Percentiles rank a stretch among this genome's conserved stretches.
These are phyloP conservation scores for Claviceps sp. DNA, from an alignment of 2,329 filamentous ascomycete genomes.

Conservation along the genomic window DNA sequence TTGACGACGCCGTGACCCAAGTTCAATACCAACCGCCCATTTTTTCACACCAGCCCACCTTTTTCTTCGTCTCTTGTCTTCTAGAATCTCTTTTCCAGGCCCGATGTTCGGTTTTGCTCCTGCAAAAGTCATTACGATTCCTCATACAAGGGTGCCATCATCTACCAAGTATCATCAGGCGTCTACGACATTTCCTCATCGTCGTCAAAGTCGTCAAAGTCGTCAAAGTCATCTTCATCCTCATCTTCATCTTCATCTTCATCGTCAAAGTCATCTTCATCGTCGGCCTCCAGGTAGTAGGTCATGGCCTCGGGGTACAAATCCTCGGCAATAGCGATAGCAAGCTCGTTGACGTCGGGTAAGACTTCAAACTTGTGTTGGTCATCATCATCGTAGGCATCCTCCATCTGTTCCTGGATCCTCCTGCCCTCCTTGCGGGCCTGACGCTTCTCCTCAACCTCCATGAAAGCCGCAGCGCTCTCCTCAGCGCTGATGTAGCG, in stretches of 20 bases:
- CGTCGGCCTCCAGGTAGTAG: conserved; percentile 63
- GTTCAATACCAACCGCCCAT: background rate
- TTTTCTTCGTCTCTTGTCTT: background rate
- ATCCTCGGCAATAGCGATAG: conserved; percentile 70
- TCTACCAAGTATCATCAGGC: too few species aligned
- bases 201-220: conserved; percentile 10
- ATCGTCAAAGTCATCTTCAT: conserved; percentile 55
- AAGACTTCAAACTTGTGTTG: conserved; percentile 67
- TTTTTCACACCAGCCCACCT: background rate
- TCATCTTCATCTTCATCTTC: conserved; percentile 49
- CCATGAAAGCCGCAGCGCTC: conserved; percentile 46
- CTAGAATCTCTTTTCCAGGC: background rate
- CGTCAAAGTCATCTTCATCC: conserved; percentile 53
- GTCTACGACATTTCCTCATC: conserved; percentile 31
- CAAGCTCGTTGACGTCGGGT: conserved; percentile 73
- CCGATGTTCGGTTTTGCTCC: too few species aligned
- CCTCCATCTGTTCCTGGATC: conserved; percentile 25
- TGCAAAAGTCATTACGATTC: too few species aligned
- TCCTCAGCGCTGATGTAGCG: conserved; percentile 60
- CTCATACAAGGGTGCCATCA: too few species aligned
- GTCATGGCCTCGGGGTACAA: conserved; percentile 79
- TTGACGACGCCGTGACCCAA: background rate
- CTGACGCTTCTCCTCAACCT: conserved; percentile 44
- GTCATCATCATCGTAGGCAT: conserved; percentile 49
- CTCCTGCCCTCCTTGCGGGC: conserved; percentile 37